Evolutionary conservation across 208 protist species (phyloP).

Genomic region (Porcisia hertigi): DNA sequence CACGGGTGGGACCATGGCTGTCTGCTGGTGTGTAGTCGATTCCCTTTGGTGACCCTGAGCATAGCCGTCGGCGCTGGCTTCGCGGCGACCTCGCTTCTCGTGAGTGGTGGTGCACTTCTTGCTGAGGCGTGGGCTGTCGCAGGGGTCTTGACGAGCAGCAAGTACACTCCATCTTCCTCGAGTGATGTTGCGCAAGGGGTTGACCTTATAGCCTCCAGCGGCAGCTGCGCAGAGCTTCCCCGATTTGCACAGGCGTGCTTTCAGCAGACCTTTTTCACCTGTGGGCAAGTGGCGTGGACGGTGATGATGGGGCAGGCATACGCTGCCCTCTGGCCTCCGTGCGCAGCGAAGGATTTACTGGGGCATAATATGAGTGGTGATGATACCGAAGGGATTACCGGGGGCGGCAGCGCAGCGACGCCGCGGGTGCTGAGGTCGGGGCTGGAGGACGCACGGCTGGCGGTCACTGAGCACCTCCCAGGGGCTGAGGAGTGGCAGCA

Average conservation of each 20-base stretch:
- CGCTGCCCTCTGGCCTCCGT: conserved; percentile 22
- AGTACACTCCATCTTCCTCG: neutral
- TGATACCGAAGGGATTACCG: neutral
- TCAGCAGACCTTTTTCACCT: conserved; percentile 51
- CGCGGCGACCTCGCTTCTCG: conserved; percentile 36
- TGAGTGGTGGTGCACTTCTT: conserved; percentile 40
- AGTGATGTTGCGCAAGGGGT: neutral
- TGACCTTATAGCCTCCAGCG: neutral
- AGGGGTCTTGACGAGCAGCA: conserved; percentile 4
- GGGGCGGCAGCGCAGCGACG: neutral
- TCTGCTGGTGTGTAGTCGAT: conserved; percentile 42
- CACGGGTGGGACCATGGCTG: conserved; percentile 25
- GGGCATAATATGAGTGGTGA: neutral
- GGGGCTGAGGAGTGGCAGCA: neutral
- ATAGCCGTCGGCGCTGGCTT: conserved; percentile 60
- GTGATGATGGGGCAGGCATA: conserved; percentile 62
- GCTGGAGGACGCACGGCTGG: neutral
- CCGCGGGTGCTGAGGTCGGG: neutral
- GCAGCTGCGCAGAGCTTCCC: conserved; percentile 54
- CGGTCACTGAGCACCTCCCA: neutral
- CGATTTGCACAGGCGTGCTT: conserved; percentile 47
- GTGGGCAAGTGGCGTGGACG: conserved; percentile 60
- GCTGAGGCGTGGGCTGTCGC: conserved; percentile 32
- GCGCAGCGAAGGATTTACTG: neutral
- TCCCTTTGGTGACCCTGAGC: conserved; percentile 45